These are phyloP conservation scores for Talaromyces sp. DNA, from an alignment of 2,329 filamentous ascomycete species.

Conservation along the genomic window DNA sequence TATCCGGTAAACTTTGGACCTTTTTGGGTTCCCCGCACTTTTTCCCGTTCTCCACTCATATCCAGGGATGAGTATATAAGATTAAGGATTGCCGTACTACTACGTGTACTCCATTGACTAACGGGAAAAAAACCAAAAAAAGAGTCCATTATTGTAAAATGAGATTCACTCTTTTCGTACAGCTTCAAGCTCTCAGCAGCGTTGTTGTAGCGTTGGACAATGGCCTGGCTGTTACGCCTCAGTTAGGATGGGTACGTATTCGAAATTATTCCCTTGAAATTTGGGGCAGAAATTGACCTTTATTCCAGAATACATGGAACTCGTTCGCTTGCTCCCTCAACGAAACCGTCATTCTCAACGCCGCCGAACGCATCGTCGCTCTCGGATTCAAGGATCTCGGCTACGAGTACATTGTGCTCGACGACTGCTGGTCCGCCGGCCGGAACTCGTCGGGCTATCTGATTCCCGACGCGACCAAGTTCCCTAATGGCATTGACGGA, in stretches of 20 bases:
- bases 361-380: slow-evolving; percentile 39
- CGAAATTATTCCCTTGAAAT: background rate
- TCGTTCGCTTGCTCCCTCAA: slow-evolving; percentile 43
- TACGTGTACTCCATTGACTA: background rate
- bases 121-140: background rate
- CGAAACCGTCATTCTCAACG: slow-evolving; percentile 40
- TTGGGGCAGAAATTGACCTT: background rate
- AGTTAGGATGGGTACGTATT: slow-evolving; percentile 12
- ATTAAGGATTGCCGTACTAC: background rate
- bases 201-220: slow-evolving; percentile 5
- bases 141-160: background rate
- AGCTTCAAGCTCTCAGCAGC: background rate
- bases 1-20: background rate
- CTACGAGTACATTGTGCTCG: slow-evolving; percentile 47
- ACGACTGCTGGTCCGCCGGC: slow-evolving; percentile 51
- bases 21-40: background rate
- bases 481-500: slow-evolving; percentile 46
- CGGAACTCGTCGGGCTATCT: slow-evolving; percentile 43
- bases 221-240: slow-evolving; percentile 8
- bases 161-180: background rate
- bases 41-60: background rate
- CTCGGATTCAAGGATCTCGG: slow-evolving; percentile 42
- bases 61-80: background rate
- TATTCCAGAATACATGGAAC: slow-evolving; percentile 32
- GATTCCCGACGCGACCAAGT: slow-evolving; percentile 37